phyloP scores from a whole-genome alignment of 352 stramenopile genomes.

The Phytophthora cryptogea region DNA sequence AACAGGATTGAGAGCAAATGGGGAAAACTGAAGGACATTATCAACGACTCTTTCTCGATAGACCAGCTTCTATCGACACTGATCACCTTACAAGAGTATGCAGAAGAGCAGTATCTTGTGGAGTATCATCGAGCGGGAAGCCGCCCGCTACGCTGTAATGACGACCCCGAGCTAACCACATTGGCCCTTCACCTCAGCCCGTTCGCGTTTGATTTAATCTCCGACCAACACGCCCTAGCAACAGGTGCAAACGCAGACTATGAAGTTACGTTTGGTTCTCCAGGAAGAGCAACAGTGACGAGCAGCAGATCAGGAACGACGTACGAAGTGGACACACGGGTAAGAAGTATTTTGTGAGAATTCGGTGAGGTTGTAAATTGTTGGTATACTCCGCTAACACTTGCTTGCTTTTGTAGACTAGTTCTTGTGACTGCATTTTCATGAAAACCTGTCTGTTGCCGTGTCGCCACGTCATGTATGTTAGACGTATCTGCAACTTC shows the following conservation, averaged over 20 bases:
- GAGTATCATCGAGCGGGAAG: constrained; percentile 9
- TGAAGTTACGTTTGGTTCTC: neutral
- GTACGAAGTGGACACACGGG: neutral
- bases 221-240: neutral
- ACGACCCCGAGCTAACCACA: constrained; percentile 1
- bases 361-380: too few species aligned
- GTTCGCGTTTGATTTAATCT: neutral
- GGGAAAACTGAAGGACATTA: constrained; percentile 9
- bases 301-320: neutral
- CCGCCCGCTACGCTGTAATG: neutral
- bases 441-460: constrained; percentile 10
- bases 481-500: neutral
- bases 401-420: neutral
- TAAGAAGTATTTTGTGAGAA: too few species aligned
- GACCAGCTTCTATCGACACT: constrained; percentile 2
- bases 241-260: neutral
- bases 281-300: neutral
- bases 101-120: constrained; percentile 9
- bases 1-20: constrained; percentile 17
- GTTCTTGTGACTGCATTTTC: constrained; percentile 14
- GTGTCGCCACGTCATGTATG: constrained; percentile 14
- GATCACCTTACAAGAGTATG: constrained; percentile 10
- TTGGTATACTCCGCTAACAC: neutral
- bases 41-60: neutral
- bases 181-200: neutral